A percentile compares a stretch with the other conserved stretches of the same genome.
These are phyloP conservation scores for Sclerotiophoma versabilis DNA, from an alignment of 2,329 filamentous ascomycete genomes.

Conservation along the genomic window DNA sequence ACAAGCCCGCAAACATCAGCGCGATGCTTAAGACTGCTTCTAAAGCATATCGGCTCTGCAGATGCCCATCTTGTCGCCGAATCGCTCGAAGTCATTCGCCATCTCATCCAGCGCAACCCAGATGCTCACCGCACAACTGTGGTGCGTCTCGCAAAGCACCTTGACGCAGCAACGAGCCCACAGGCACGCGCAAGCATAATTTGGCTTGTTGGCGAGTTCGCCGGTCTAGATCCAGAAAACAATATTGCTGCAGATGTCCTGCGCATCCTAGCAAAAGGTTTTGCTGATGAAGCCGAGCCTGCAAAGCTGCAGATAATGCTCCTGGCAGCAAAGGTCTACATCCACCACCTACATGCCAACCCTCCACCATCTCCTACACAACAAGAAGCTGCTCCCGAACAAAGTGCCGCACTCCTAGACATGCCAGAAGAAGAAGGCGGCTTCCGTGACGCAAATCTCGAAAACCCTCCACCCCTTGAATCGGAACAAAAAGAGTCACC, in stretches of 20 bases:
- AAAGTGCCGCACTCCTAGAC: slow-evolving; percentile 32
- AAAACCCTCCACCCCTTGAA: slow-evolving; percentile 17
- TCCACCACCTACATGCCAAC: slow-evolving; percentile 80
- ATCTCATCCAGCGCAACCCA: slow-evolving; percentile 92
- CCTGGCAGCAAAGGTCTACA: slow-evolving; percentile 93
- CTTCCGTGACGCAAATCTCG: slow-evolving; percentile 39
- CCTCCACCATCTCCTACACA: slow-evolving; percentile 49
- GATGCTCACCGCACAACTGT: slow-evolving; percentile 83
- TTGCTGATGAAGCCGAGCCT: slow-evolving; percentile 80
- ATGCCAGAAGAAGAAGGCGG: slow-evolving; percentile 47
- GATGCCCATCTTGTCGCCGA: slow-evolving; percentile 91
- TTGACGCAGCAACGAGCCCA: slow-evolving; percentile 86
- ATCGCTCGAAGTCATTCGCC: slow-evolving; percentile 90
- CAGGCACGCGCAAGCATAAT: slow-evolving; percentile 93
- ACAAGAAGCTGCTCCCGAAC: slow-evolving; percentile 37
- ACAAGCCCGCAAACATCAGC: slow-evolving; percentile 60
- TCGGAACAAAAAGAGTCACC: slow-evolving; percentile 50
- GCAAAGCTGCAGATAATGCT: slow-evolving; percentile 92
- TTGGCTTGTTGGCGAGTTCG: slow-evolving; percentile 96
- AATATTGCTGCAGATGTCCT: slow-evolving; percentile 94
- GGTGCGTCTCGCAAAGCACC: slow-evolving; percentile 84
- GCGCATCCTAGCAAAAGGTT: slow-evolving; percentile 84
- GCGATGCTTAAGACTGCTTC: slow-evolving; percentile 80
- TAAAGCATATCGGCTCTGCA: slow-evolving; percentile 86
- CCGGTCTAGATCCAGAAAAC: slow-evolving; percentile 78